These are phyloP conservation scores for Jatropha multifida DNA, from an alignment of 441 rosid genomes.

Conservation along the genomic window DNA sequence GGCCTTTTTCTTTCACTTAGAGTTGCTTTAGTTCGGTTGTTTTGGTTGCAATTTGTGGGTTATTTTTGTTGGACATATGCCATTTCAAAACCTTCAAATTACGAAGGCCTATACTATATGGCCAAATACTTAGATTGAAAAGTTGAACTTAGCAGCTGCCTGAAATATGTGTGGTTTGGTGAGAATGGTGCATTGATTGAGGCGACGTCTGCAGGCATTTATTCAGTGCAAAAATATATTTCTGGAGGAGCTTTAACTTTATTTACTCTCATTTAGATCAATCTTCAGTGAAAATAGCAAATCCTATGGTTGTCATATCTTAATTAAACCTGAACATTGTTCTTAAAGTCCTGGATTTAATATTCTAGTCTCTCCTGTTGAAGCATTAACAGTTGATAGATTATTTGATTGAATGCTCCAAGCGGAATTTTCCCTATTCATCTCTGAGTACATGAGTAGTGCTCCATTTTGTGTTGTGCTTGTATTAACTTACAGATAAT, in stretches of 20 bases:
- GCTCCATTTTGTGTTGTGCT: too few relatives aligned
- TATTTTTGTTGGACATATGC: background rate
- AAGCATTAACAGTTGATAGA: background rate
- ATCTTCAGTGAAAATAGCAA: background rate
- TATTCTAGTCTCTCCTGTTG: background rate
- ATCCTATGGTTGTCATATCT: background rate
- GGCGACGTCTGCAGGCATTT: background rate
- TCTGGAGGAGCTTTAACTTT: background rate
- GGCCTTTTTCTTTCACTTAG: constrained; percentile 10
- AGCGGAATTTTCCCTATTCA: background rate
- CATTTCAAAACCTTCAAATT: background rate
- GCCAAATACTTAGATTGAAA: background rate
- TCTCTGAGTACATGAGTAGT: background rate
- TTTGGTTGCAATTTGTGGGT: background rate
- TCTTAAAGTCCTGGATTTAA: background rate
- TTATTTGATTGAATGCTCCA: too few relatives aligned
- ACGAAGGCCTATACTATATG: background rate
- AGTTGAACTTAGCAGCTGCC: background rate
- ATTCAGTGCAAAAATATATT: background rate
- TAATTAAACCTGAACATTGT: background rate
- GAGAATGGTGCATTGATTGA: background rate
- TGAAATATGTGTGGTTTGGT: background rate
- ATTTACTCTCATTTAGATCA: background rate
- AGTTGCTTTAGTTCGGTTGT: background rate
- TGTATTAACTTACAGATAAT: too few relatives aligned